These are phyloP conservation scores for Podochytrium sp. DNA, from an alignment of 192 early-diverging fungal genomes.

Conservation along the genomic window DNA sequence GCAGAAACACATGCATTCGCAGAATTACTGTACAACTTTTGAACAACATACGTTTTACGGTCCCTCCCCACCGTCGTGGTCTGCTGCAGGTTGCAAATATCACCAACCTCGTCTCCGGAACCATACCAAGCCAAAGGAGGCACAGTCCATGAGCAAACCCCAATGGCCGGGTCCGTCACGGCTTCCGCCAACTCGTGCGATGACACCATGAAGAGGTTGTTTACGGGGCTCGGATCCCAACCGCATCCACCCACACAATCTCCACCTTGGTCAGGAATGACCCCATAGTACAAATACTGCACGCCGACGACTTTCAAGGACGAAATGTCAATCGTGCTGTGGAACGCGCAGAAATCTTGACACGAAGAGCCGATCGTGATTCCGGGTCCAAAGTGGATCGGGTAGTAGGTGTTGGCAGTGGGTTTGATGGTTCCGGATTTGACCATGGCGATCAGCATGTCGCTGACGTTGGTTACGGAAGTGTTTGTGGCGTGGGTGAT, in stretches of 20 bases:
- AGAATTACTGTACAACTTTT: conserved; percentile 3
- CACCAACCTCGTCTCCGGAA: conserved; percentile 27
- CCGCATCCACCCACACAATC: conserved; percentile 38
- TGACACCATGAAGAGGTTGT: conserved; percentile 5
- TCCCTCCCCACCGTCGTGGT: conserved; percentile 20
- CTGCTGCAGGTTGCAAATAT: conserved; percentile 23
- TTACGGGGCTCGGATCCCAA: neutral
- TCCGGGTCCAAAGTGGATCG: conserved; percentile 29
- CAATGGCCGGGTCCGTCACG: conserved; percentile 14
- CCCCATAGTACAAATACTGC: conserved; percentile 26
- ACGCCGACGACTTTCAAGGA: neutral
- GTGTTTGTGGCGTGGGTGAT: neutral
- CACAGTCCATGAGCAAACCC: neutral
- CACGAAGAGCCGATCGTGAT: neutral
- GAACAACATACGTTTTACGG: conserved; percentile 21
- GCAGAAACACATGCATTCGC: neutral
- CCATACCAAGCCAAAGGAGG: conserved; percentile 27
- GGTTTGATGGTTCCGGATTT: conserved; percentile 25
- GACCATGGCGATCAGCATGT: conserved; percentile 14
- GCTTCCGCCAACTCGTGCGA: conserved; percentile 33
- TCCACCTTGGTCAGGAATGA: conserved; percentile 45
- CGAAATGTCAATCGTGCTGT: conserved; percentile 35
- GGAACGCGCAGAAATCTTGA: conserved; percentile 36
- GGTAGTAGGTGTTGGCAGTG: conserved; percentile 41
- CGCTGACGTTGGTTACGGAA: conserved; percentile 2